Conservation (phyloP, 768 basidiomycete genomes). For the Cubamyces sp. region DNA sequence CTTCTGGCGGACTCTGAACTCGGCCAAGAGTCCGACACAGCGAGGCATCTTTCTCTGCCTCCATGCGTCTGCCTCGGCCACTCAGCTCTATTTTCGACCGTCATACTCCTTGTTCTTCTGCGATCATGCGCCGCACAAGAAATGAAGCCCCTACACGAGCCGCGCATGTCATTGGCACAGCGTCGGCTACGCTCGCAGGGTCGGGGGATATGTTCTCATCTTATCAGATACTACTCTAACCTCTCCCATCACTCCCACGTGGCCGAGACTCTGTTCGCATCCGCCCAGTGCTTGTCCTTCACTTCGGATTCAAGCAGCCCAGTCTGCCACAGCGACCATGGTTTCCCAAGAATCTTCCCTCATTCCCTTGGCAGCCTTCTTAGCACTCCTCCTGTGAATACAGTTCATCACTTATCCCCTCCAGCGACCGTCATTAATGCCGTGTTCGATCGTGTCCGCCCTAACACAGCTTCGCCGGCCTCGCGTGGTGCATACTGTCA, state of each 20-base stretch:
- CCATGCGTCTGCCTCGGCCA: slow-evolving; percentile 1
- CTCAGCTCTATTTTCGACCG: not conserved
- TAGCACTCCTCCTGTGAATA: slow-evolving; percentile 54
- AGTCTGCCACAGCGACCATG: slow-evolving; percentile 7
- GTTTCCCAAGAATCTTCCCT: slow-evolving; percentile 23
- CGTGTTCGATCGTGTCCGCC: slow-evolving; percentile 4
- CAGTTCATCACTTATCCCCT: not conserved
- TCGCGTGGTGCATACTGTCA: slow-evolving; percentile 70
- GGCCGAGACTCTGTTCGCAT: slow-evolving; percentile 2
- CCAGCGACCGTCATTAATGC: no score
- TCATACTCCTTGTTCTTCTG: not conserved
- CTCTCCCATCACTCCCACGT: slow-evolving; percentile 13
- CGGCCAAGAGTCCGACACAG: slow-evolving; percentile 2
- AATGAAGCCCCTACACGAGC: not conserved
- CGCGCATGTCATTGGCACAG: not conserved
- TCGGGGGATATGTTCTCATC: slow-evolving; percentile 19
- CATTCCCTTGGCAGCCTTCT: slow-evolving; percentile 46
- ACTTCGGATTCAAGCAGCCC: not conserved
- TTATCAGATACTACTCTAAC: slow-evolving; percentile 21
- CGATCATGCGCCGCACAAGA: not conserved
- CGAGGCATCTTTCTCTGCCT: not conserved
- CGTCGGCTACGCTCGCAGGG: slow-evolving; percentile 1
- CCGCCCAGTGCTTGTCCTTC: no score
- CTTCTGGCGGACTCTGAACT: slow-evolving; percentile 12
- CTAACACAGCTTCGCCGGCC: slow-evolving; percentile 46